Evolutionary conservation across 345 rosid genomes (phyloP), one percentile per base, ranked within the genome.

Genomic region (Populus simonii): DNA sequence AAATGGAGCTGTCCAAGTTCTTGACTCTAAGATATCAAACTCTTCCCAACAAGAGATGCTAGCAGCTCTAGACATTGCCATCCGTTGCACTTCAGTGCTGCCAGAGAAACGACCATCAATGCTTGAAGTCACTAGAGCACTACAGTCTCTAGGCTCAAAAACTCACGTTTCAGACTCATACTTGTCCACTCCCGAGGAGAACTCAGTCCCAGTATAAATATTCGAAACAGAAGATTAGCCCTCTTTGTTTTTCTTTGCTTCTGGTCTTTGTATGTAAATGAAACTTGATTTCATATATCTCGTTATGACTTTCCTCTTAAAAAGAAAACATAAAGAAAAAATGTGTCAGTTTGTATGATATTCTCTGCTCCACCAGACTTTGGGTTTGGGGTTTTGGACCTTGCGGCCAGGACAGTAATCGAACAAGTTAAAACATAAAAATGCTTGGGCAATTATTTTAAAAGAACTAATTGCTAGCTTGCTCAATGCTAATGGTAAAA

Each of bases 31-130:
- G 75, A 87, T 93, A 79, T 83, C 87, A 13, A 77, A 78, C 69
- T 80, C 84, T 73, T 86, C 65, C 25, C 88, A 85, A 45, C 79
- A 82, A 80, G 92, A 87, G 69, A 92, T 95, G 97, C 84, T 89
- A 35, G 91, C 78, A 80, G 90, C 91, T 68, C 87, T 95, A 27
- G 94, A 93, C 23, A 79, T 92, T 73, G 97, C 96, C 39, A 87
- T 90, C 29, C 76, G 85, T 23, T 95, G 99, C 89, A 95, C 89
- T 6, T 88, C 97, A 5, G 89, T 93, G 70, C 83, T 79, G 82
- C 94, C 96, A 0, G 98, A 93, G 80, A 95, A 92, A 73, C 85
- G 99, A 69, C 99, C 98, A 20, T 82, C 92, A 9, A 71, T 93
- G 87, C 78, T 81, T 79, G 94, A 95, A 85, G 92, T 90, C 55